Evolutionary conservation across 768 basidiomycete species (phyloP).

Genomic region (Serendipita vermifera): DNA sequence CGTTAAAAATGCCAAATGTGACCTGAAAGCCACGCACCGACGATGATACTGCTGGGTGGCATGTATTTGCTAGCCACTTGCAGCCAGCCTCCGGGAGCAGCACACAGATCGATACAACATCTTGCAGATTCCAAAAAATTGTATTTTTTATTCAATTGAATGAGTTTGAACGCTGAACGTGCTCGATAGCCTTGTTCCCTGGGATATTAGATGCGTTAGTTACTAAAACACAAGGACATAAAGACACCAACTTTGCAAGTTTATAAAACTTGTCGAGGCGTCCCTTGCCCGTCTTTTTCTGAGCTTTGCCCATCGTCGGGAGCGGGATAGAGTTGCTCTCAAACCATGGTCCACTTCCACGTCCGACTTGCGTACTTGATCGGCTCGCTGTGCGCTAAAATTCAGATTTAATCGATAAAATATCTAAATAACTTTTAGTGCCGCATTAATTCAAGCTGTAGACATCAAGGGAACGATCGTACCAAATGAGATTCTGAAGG

Average conservation of each 20-base stretch:
- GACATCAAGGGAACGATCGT: background rate
- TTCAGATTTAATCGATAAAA: too few relatives aligned
- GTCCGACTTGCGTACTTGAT: too few relatives aligned
- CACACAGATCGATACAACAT: constrained; percentile 96
- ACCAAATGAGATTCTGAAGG: background rate
- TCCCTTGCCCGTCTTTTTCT: constrained; percentile 94
- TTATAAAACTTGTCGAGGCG: constrained; percentile 97
- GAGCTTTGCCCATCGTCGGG: constrained; percentile 61
- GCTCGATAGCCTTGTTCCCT: constrained; percentile 99
- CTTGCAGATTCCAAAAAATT: constrained; percentile 74
- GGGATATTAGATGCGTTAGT: constrained; percentile 14
- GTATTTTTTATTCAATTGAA: constrained; percentile 98
- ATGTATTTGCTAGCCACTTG: constrained; percentile 98
- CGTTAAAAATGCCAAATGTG: background rate
- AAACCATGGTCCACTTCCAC: too few relatives aligned
- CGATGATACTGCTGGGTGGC: constrained; percentile 82
- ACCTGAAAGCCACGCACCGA: constrained; percentile 45
- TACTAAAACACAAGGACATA: background rate
- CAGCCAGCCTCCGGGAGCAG: constrained; percentile 97
- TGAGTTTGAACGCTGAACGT: constrained; percentile 98
- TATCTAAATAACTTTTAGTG: background rate
- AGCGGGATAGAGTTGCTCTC: background rate
- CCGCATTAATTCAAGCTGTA: background rate
- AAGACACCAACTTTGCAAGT: constrained; percentile 58
- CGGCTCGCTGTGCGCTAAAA: background rate